These are phyloP conservation scores for Daucus carota DNA, from an alignment of 129 eudicot species.

Conservation along the genomic window DNA sequence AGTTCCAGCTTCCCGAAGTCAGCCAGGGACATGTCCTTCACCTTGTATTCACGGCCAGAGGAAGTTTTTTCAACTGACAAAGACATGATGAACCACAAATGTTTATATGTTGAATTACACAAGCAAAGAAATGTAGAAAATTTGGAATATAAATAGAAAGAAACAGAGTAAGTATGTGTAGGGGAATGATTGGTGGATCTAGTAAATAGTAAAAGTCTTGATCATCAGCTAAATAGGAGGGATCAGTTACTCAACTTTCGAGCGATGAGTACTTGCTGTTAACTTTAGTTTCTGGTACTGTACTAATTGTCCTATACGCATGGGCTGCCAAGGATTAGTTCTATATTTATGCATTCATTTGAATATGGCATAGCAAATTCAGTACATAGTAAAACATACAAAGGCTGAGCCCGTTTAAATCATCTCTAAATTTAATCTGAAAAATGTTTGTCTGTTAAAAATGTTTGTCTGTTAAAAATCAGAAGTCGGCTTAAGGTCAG, in stretches of 20 bases:
- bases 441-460: no score
- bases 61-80: constrained; percentile 61
- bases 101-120: not conserved
- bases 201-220: not conserved
- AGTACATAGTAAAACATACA: no score
- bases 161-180: not conserved
- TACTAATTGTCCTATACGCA: not conserved
- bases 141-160: not conserved
- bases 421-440: no score
- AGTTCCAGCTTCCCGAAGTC: constrained; percentile 74
- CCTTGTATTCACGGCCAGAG: constrained; percentile 78
- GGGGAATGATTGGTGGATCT: not conserved
- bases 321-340: not conserved
- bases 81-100: constrained; percentile 28
- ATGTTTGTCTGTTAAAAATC: no score
- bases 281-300: not conserved
- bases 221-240: not conserved
- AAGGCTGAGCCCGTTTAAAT: no score
- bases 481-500: no score
- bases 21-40: constrained; percentile 81
- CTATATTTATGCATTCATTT: not conserved
- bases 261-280: not conserved
- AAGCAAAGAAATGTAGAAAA: not conserved
- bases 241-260: not conserved
- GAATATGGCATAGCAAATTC: no score